Percentiles rank a stretch among this genome's conserved stretches.
Conservation (phyloP, 2,329 filamentous ascomycete genomes). For the Xylaria multiplex region DNA sequence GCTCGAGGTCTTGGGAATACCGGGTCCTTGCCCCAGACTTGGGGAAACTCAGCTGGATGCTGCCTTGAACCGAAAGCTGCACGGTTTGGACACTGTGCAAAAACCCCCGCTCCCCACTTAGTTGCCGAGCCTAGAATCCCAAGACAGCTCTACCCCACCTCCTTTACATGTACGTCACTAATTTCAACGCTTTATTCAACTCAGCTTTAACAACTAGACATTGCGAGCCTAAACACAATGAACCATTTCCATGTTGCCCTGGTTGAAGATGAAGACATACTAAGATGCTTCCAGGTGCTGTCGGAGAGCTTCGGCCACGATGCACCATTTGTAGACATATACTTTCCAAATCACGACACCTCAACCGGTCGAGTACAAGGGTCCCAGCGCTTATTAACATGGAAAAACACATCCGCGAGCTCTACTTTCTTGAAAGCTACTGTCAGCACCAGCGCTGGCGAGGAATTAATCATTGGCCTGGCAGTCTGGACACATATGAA, state of each 20-base stretch:
- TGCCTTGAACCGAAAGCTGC: too few species aligned
- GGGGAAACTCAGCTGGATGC: too few species aligned
- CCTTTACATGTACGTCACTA: too few species aligned
- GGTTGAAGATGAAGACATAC: conserved; percentile 39
- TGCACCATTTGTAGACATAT: conserved; percentile 41
- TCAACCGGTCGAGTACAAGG: conserved; percentile 36
- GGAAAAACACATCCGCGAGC: conserved; percentile 28
- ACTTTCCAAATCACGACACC: conserved; percentile 43
- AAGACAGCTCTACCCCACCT: too few species aligned
- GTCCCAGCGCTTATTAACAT: conserved; percentile 33
- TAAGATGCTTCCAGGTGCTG: conserved; percentile 39
- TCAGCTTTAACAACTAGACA: too few species aligned
- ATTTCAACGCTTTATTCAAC: too few species aligned
- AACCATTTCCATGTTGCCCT: conserved; percentile 27
- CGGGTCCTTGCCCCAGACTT: too few species aligned
- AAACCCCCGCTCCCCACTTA: too few species aligned
- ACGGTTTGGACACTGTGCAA: too few species aligned
- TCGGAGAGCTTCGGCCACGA: conserved; percentile 41
- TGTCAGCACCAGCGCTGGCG: neutral
- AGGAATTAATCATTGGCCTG: conserved; percentile 34
- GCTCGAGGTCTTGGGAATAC: too few species aligned
- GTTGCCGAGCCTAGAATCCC: too few species aligned
- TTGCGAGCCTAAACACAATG: too few species aligned
- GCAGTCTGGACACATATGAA: conserved; percentile 45
- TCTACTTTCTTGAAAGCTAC: conserved; percentile 42